These are phyloP conservation scores for Mycena indigotica DNA, from an alignment of 768 basidiomycete genomes.

Conservation along the genomic window DNA sequence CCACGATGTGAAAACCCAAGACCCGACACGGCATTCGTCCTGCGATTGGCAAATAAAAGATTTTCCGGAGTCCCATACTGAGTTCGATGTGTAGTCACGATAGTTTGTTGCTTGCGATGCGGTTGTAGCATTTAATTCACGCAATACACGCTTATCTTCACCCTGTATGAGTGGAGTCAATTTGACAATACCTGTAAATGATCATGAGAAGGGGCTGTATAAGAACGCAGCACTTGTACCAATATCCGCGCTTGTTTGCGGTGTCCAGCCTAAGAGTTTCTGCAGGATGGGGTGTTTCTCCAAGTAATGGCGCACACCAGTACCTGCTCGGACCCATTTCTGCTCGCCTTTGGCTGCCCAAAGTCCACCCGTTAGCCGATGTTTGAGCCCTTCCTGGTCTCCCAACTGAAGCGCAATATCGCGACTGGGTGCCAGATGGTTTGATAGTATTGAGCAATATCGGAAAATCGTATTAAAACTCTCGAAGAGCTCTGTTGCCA, in stretches of 20 bases:
- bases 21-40: not conserved
- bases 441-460: slow-evolving; percentile 26
- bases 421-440: slow-evolving; percentile 33
- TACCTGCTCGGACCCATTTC: slow-evolving; percentile 17
- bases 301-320: slow-evolving; percentile 18
- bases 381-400: slow-evolving; percentile 26
- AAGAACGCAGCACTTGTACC: not conserved
- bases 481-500: slow-evolving; percentile 26
- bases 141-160: not conserved
- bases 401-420: slow-evolving; percentile 26
- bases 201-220: too few species aligned
- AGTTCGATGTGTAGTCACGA: not conserved
- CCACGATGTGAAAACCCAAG: not conserved
- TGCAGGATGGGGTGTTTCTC: slow-evolving; percentile 21
- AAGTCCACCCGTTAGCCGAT: slow-evolving; percentile 26
- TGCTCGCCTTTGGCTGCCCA: not conserved
- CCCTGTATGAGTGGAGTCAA: not conserved
- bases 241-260: not conserved
- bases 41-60: not conserved
- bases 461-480: slow-evolving; percentile 33
- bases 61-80: not conserved
- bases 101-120: not conserved
- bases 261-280: slow-evolving; percentile 24
- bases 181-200: not conserved
- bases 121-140: not conserved